Evolutionary conservation across 164 flowering plant genomes (phyloP), one percentile per base, ranked within the genome.

Genomic region (Berberis vulgaris): DNA sequence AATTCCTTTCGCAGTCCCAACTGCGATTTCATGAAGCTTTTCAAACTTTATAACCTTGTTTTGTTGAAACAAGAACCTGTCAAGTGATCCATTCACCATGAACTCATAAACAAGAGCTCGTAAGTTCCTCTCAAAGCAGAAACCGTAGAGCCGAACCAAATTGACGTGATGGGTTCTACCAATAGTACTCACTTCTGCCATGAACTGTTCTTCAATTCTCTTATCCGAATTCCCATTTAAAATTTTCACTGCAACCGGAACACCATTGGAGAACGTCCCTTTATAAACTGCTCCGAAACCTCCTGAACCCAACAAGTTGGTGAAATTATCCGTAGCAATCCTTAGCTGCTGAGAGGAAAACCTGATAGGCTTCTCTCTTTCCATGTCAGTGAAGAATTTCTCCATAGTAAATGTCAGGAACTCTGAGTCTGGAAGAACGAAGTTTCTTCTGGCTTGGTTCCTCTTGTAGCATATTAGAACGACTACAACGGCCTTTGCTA

Each of bases 11-110:
- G 68, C 75, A 2, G 69, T 64, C 10, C 72, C 75, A 39, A 72
- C 58, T 9, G 67, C 70, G 11, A 73, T 69, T 45, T 65, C 67
- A 7, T 38, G 45, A 52, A 69, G 70, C 58, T 62, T 62, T 12
- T 65, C 73, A 41, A 60, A 73, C 43, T 38, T 60, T 41, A 69
- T 46, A 1, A 7, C 49, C 46, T 6, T 50, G 9, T 61, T 62
- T 7, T 50, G 54, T 13, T 45, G 45, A 57, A 69, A 72, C 50
- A 77, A 63, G 63, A 45, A 56, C 13, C 46, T 41, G 61, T 73
- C 72, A 2, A 73, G 72, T 26, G 79, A 73, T 2, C 80, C 78
- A n/a, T 63, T 73, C 46, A n/a, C 59, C 69, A 65, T 57, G 50
- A 55, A 73, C 54, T 73, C 76, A 38, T 73, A 73, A 41, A 73